A percentile compares a stretch with the other conserved stretches of the same genome.
Evolutionary conservation across 805 yeast species (phyloP).

Genomic region (Candida dendrica): DNA sequence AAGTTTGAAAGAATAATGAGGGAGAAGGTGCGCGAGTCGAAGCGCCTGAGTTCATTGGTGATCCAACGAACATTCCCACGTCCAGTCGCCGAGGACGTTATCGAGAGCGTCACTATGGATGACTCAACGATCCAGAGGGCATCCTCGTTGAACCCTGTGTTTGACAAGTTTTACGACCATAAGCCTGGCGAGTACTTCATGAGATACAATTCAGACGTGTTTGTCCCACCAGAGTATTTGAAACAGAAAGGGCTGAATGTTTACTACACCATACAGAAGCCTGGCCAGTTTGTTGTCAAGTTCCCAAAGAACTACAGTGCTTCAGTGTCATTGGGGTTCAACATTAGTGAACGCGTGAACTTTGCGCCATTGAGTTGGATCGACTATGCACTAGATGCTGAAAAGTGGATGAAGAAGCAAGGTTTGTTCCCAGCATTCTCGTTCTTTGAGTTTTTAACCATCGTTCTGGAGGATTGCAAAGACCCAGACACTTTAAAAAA

Average conservation of each 20-base stretch:
- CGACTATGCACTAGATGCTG: constrained; percentile 38
- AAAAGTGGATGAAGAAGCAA: constrained; percentile 42
- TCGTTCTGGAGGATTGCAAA: constrained; percentile 35
- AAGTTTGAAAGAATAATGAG: constrained; percentile 53
- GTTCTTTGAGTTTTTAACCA: constrained; percentile 37
- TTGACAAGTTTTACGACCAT: constrained; percentile 14
- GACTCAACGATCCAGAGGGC: constrained; percentile 11
- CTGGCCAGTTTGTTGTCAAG: constrained; percentile 54
- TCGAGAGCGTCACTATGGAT: constrained; percentile 12
- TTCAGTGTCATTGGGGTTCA: constrained; percentile 46
- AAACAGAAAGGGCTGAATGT: constrained; percentile 40
- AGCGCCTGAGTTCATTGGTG: too few relatives aligned
- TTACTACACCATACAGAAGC: constrained; percentile 43
- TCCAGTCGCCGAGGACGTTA: constrained; percentile 11
- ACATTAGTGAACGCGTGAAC: constrained; percentile 46
- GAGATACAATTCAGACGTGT: constrained; percentile 33
- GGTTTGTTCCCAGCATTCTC: constrained; percentile 47
- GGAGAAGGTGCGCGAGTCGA: constrained; percentile 26
- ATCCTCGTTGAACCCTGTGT: constrained; percentile 6
- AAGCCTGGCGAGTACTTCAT: constrained; percentile 3
- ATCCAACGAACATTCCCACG: too few relatives aligned
- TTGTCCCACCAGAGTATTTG: constrained; percentile 45
- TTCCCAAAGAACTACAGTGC: constrained; percentile 50
- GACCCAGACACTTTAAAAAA: constrained; percentile 28
- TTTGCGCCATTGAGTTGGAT: constrained; percentile 58